Evolutionary conservation across 306 rosid genomes (phyloP).

Genomic region (Corylus americana): DNA sequence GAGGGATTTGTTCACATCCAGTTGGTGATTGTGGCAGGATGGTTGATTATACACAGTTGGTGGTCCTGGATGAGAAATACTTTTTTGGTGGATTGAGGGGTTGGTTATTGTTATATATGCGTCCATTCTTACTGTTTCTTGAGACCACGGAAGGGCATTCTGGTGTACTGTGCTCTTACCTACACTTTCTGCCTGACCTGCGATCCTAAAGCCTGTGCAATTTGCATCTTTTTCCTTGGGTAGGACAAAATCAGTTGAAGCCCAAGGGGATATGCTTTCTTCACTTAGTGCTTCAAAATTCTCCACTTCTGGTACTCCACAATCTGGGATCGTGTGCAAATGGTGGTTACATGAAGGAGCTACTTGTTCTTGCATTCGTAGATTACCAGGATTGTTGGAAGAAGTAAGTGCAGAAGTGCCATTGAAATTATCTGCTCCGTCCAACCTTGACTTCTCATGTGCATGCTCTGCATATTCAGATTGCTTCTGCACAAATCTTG

Average conservation of each 20-base stretch:
- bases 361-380: slow-evolving; percentile 35
- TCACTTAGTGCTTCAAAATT: slow-evolving; percentile 52
- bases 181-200: slow-evolving; percentile 30
- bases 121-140: slow-evolving; percentile 36
- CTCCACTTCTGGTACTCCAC: slow-evolving; percentile 33
- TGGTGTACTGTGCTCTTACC: slow-evolving; percentile 37
- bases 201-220: slow-evolving; percentile 35
- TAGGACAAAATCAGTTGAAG: slow-evolving; percentile 39
- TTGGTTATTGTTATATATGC: slow-evolving; percentile 36
- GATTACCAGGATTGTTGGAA: slow-evolving; percentile 42
- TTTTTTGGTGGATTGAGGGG: slow-evolving; percentile 36
- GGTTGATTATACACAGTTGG: slow-evolving; percentile 28
- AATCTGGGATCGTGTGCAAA: slow-evolving; percentile 27
- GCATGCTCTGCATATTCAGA: slow-evolving; percentile 23
- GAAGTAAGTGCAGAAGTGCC: slow-evolving; percentile 37
- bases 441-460: slow-evolving; percentile 35
- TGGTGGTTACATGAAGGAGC: slow-evolving; percentile 44
- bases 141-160: slow-evolving; percentile 31
- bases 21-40: slow-evolving; percentile 32
- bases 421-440: slow-evolving; percentile 33
- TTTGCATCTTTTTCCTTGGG: slow-evolving; percentile 32
- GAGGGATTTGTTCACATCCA: slow-evolving; percentile 33
- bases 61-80: slow-evolving; percentile 33
- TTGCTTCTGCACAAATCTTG: slow-evolving; percentile 38
- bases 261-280: slow-evolving; percentile 52